These are phyloP conservation scores for Sungouiella thailandica DNA, from an alignment of 805 yeast species.

Conservation along the genomic window DNA sequence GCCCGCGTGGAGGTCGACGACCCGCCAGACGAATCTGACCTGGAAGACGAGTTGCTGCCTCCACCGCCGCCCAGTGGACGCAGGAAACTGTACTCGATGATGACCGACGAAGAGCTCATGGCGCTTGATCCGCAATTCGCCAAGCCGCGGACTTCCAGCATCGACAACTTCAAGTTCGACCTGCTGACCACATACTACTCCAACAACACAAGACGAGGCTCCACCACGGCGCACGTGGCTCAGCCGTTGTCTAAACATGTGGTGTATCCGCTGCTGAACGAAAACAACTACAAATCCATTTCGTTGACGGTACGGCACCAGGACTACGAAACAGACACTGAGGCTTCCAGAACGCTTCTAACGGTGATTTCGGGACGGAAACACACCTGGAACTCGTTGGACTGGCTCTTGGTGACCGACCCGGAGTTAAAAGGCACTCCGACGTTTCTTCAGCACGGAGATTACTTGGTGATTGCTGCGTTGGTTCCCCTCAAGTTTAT, in stretches of 20 bases:
- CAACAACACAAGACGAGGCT: conserved; percentile 7
- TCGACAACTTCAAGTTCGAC: conserved; percentile 43
- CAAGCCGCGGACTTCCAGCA: conserved; percentile 32
- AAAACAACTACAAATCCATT: conserved; percentile 39
- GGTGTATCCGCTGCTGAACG: conserved; percentile 28
- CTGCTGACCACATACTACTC: conserved; percentile 18
- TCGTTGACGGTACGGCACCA: conserved; percentile 43
- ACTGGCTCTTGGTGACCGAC: conserved; percentile 29
- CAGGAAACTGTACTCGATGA: conserved; percentile 44
- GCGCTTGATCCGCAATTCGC: conserved; percentile 51
- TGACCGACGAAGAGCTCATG: conserved; percentile 51
- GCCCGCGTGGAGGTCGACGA: conserved; percentile 3
- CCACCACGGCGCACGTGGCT: conserved; percentile 3
- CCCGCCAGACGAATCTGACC: conserved; percentile 2
- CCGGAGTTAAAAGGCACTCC: conserved; percentile 4
- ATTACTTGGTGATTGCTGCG: conserved; percentile 32
- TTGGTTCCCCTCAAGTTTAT: conserved; percentile 25
- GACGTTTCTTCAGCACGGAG: conserved; percentile 33
- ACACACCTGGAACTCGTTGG: conserved; percentile 41
- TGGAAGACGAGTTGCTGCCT: conserved; percentile 5
- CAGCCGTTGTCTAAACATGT: conserved; percentile 7
- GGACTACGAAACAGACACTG: conserved; percentile 22
- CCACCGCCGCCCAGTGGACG: conserved; percentile 13
- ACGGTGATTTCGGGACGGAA: conserved; percentile 36
- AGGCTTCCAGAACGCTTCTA: conserved; percentile 26